Evolutionary conservation across 345 rosid genomes (phyloP).

Genomic region (Euclidium syriacum): DNA sequence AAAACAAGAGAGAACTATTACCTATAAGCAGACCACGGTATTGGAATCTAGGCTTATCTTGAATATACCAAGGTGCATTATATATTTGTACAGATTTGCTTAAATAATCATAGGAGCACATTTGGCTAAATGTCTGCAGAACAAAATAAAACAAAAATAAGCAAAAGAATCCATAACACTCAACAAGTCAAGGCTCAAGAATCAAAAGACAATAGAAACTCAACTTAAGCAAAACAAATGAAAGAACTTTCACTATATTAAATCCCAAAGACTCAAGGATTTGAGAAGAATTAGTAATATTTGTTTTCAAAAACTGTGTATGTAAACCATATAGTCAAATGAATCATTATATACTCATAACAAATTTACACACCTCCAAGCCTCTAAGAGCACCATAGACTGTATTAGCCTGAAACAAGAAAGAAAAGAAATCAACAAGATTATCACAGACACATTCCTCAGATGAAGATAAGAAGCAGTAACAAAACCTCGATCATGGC

Average conservation of each 20-base stretch:
- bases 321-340: too few species aligned
- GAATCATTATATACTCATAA: background rate
- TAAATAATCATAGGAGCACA: slow-evolving; percentile 70
- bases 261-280: too few species aligned
- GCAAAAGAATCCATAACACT: background rate
- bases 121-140: slow-evolving; percentile 90
- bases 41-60: slow-evolving; percentile 78
- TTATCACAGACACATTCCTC: background rate
- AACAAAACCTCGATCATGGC: slow-evolving; percentile 66
- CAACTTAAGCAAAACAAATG: background rate
- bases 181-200: background rate
- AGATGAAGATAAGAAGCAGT: background rate
- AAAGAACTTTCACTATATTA: background rate
- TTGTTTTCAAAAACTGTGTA: too few species aligned
- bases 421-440: background rate
- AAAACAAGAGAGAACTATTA: slow-evolving; percentile 19
- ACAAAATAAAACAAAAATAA: background rate
- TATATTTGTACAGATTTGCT: slow-evolving; percentile 62
- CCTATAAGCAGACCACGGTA: slow-evolving; percentile 87
- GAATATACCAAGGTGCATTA: slow-evolving; percentile 83
- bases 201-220: background rate
- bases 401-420: slow-evolving; percentile 68
- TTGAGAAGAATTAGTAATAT: too few species aligned
- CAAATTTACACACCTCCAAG: slow-evolving; percentile 62
- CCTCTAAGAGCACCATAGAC: slow-evolving; percentile 87